Evolutionary conservation across 2,329 filamentous ascomycete genomes (phyloP), one percentile per base, ranked within the genome.

Genomic region (Dothideomycetidae sp.): DNA sequence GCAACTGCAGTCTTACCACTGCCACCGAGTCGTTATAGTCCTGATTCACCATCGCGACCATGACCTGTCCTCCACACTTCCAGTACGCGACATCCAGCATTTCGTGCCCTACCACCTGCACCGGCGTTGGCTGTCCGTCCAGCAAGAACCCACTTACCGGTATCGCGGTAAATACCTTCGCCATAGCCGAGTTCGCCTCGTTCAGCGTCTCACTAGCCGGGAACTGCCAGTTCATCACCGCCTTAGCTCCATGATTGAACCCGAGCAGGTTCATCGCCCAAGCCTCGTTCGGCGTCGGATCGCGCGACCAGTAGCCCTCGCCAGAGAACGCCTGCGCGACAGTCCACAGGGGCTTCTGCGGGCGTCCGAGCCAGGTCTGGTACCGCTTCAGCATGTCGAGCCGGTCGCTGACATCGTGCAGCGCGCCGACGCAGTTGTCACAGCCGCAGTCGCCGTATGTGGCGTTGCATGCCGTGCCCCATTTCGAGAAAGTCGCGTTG

Each of bases 371-470:
- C 46, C 61, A 56, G 1, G 45, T 46, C 37, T 64, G 59, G 36
- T 62, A 67, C 5, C 45, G 44, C 5, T 55, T 49, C 17, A 62
- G 58, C 7, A 51, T 47, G 34, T 68, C 60, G 1, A 67, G 49
- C 2, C 66, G 59, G 4, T 48, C 51, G 0, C 58, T 51, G n/a
- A 75, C 65, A 46, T 77, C 72, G 12, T 62, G 55, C 16, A 73
- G 59, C 11, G 48, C 49, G 34, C 67, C 69, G 2, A 52, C 45
- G 50, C 73, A 77, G 51, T 70, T 66, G 49, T 77, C 73, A 51
- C 73, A 77, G 10, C 72, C 73, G 54, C 72, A 75, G 55, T 70
- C 68, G 42, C 72, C 72, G 33, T 73, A 68, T 0, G 71, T 75
- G 2, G 55, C 40, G 51, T 75, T 76, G 50, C 70, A 74, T 0